Evolutionary conservation across 2,329 filamentous ascomycete genomes (phyloP), one percentile per base, ranked within the genome.

Genomic region (Pyrenochaeta sp.): DNA sequence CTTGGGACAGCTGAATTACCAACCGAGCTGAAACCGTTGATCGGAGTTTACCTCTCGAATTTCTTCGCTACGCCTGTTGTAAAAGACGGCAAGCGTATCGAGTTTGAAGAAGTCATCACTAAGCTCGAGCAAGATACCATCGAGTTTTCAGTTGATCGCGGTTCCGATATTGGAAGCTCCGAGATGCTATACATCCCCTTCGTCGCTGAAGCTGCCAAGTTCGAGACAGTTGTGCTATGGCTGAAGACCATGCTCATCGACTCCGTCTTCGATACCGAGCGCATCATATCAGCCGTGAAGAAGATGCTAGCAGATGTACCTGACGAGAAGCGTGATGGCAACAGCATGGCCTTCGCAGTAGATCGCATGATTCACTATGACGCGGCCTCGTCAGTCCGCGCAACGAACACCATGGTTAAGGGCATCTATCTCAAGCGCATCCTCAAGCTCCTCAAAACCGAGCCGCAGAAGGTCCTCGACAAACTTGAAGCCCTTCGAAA

Each of bases 51-150:
- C 72, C 89, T 88, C 30, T 91, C 93, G 72, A 95, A 94, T 72
- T 97, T 98, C 81, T 99, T 98, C 83, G 94, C 92, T 73, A 92
- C 93, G 0, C 95, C 94, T 2, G 89, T 99, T 58, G 84, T 85
- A 69, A 88, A 89, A 30, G 85, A 93, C 68, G 93, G 91, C 43
- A 84, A 92, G 73, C 86, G 85, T 25, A 81, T 99, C 30, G 88
- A 90, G 47, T 99, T 98, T 69, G 95, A 98, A 75, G 87, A 97
- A 61, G 91, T 98, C 2, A 93, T 98, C 44, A 91, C 92, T 73
- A 89, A 93, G 72, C 84, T 99, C 3, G 95, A 99, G 77, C 88
- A 90, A 71, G 93, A 98, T 68, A 98, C 95, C 0, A 89, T 98
- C 56, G 89, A 88, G 65, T 98, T 97, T 76, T 83, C 81, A 1